Evolutionary conservation across 371 early-diverging fungal species (phyloP).

Genomic region (Nematocida sp.): DNA sequence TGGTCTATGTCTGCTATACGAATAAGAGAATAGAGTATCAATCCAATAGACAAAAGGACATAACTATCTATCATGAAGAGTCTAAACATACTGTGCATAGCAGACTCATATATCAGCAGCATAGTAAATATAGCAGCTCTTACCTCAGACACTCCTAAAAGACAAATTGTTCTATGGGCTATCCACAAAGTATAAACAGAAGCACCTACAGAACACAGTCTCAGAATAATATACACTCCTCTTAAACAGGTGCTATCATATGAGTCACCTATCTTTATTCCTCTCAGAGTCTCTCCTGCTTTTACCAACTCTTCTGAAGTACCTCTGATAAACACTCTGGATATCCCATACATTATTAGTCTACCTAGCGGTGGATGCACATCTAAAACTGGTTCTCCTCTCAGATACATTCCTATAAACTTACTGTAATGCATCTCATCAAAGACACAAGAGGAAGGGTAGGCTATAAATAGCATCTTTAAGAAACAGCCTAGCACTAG

Average conservation of each 20-base stretch:
- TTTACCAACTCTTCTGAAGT: not conserved
- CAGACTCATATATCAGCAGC: constrained; percentile 25
- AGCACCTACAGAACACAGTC: not conserved
- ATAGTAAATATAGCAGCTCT: not conserved
- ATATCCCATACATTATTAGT: constrained; percentile 7
- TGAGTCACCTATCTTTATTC: not conserved
- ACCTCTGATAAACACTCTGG: not conserved
- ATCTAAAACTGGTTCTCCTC: constrained; percentile 20
- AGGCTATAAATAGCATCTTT: not conserved
- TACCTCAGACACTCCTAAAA: not conserved
- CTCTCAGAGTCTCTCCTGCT: not conserved
- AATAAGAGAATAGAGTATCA: constrained; percentile 2
- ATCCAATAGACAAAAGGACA: not conserved
- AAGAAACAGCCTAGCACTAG: not conserved
- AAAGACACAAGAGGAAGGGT: constrained; percentile 37
- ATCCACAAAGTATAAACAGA: not conserved
- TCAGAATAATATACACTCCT: not conserved
- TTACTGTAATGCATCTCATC: constrained; percentile 28
- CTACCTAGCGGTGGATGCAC: constrained; percentile 42
- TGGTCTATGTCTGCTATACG: too few relatives aligned
- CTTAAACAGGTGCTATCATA: constrained; percentile 1
- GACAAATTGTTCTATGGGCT: not conserved
- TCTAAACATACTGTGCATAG: constrained; percentile 20
- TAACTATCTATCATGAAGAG: constrained; percentile 44
- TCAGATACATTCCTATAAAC: constrained; percentile 32